phyloP scores from a whole-genome alignment of 2,329 filamentous ascomycete genomes.

The Aspergillus sp. region DNA sequence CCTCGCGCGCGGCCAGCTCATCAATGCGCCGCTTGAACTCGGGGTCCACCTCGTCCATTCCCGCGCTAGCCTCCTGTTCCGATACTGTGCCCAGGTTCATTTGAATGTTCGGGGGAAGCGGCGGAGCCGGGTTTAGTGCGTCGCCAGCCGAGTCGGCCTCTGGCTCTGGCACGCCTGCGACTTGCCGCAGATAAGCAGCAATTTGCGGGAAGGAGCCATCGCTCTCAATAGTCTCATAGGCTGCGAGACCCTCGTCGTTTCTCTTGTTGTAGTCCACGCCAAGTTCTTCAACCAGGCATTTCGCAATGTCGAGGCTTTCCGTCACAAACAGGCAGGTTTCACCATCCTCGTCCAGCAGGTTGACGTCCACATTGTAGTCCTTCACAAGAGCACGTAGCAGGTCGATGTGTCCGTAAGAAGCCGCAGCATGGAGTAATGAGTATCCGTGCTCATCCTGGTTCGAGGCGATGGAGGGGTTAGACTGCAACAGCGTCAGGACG shows the following conservation, averaged over 20 bases:
- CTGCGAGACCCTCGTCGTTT: conserved; percentile 76
- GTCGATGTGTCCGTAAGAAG: conserved; percentile 84
- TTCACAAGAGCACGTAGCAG: conserved; percentile 74
- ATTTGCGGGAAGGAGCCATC: conserved; percentile 79
- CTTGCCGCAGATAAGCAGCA: conserved; percentile 65
- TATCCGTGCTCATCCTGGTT: conserved; percentile 90
- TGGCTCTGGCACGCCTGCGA: conserved; percentile 29
- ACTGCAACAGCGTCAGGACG: conserved; percentile 72
- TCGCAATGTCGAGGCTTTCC: conserved; percentile 77
- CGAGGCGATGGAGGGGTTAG: conserved; percentile 73
- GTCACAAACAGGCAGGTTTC: conserved; percentile 95
- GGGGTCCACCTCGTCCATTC: conserved; percentile 68
- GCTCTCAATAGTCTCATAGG: conserved; percentile 73
- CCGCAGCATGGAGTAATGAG: conserved; percentile 87
- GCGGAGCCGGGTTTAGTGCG: conserved; percentile 54
- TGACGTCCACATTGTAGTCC: conserved; percentile 75
- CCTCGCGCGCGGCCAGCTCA: conserved; percentile 77
- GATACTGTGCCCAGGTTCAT: conserved; percentile 76
- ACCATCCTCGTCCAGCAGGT: conserved; percentile 84
- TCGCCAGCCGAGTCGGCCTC: conserved; percentile 31
- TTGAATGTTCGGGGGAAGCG: conserved; percentile 72
- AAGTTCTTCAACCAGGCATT: conserved; percentile 79
- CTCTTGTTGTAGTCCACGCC: conserved; percentile 65
- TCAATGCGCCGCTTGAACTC: conserved; percentile 86
- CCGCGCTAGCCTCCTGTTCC: conserved; percentile 57